Percentiles rank a stretch among this genome's conserved stretches.
phyloP scores from a whole-genome alignment of 352 stramenopile species.

The Pythium myriotylum region DNA sequence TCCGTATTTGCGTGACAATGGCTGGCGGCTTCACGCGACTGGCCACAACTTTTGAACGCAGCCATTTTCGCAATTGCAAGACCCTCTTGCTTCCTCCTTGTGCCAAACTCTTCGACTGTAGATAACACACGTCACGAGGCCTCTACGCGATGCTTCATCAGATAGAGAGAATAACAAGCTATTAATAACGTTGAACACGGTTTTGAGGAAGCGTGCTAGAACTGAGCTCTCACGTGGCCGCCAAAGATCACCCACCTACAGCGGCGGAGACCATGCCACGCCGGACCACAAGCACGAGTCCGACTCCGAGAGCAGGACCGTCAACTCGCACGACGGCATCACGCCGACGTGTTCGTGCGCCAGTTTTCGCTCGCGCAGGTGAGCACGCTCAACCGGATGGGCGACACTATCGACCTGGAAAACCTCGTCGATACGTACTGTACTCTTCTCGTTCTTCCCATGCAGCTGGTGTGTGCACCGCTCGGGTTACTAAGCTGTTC shows the following conservation, averaged over 20 bases:
- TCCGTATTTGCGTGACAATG: too few relatives aligned
- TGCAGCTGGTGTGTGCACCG: not conserved
- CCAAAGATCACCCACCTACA: too few relatives aligned
- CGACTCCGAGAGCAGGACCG: not conserved
- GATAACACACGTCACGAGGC: too few relatives aligned
- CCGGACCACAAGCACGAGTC: constrained; percentile 16
- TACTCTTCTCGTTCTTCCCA: not conserved
- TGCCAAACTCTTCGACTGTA: too few relatives aligned
- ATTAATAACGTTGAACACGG: not conserved
- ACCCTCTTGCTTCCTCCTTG: too few relatives aligned
- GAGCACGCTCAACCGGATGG: constrained; percentile 50
- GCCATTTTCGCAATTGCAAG: too few relatives aligned
- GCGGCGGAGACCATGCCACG: too few relatives aligned
- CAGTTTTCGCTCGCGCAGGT: constrained; percentile 54
- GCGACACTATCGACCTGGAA: constrained; percentile 44
- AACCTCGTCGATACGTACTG: constrained; percentile 36
- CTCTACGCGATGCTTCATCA: not conserved
- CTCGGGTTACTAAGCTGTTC: too few relatives aligned
- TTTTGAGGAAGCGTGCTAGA: not conserved
- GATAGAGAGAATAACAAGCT: not conserved
- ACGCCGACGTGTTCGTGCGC: constrained; percentile 26
- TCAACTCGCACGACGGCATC: not conserved
- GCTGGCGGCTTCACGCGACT: too few relatives aligned
- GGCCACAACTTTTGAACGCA: too few relatives aligned
- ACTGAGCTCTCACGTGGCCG: not conserved